Conservation (phyloP, 192 early-diverging fungal genomes). For the Gamsiella multidivaricata region DNA sequence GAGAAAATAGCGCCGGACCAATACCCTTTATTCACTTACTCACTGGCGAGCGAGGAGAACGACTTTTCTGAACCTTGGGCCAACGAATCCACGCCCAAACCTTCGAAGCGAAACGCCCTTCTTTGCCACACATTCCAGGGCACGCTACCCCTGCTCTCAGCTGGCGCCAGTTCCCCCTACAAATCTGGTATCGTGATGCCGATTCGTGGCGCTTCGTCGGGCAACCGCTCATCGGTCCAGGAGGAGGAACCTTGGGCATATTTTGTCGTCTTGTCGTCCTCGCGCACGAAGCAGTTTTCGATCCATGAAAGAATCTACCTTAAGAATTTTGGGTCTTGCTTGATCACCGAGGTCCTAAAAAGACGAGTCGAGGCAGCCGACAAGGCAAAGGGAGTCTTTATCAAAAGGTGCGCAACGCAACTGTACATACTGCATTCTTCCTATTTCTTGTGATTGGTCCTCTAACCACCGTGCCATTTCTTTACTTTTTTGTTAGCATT, state of each 20-base stretch:
- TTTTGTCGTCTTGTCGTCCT: constrained; percentile 31
- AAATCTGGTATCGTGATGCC: constrained; percentile 37
- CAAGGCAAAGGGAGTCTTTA: constrained; percentile 60
- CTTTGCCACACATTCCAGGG: constrained; percentile 51
- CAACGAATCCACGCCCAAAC: neutral
- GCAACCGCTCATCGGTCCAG: neutral
- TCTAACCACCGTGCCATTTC: neutral
- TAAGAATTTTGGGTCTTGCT: constrained; percentile 59
- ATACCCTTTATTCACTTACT: constrained; percentile 7
- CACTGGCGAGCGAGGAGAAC: neutral
- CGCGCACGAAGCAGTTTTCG: constrained; percentile 51
- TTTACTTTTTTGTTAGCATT: constrained; percentile 37
- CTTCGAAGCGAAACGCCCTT: neutral
- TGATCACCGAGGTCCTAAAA: constrained; percentile 57
- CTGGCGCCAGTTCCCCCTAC: constrained; percentile 15
- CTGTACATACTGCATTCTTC: neutral
- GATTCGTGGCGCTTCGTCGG: constrained; percentile 22
- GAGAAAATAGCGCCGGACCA: neutral
- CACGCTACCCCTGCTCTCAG: constrained; percentile 7
- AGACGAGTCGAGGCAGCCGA: constrained; percentile 59
- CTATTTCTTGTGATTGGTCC: neutral
- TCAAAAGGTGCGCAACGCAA: constrained; percentile 51
- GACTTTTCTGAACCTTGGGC: neutral
- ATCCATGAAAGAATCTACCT: constrained; percentile 58
- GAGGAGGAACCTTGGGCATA: constrained; percentile 40